These are phyloP conservation scores for Claviceps monticola DNA, from an alignment of 2,329 filamentous ascomycete genomes.

Conservation along the genomic window DNA sequence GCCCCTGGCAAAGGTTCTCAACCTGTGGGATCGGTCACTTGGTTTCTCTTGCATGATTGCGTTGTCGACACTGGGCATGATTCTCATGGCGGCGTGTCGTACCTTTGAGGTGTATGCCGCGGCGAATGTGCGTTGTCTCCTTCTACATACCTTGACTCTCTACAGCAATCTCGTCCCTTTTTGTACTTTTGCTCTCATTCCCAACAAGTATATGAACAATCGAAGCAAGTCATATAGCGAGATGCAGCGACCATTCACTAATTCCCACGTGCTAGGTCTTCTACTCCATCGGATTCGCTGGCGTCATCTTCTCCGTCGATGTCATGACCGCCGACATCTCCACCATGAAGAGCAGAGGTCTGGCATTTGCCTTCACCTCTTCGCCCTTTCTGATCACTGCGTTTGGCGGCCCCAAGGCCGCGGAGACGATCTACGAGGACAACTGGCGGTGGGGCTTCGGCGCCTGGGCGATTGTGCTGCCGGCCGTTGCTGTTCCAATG, in stretches of 20 bases:
- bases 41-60: constrained; percentile 40
- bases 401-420: constrained; percentile 23
- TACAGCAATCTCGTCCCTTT: too few relatives aligned
- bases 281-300: constrained; percentile 46
- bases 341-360: constrained; percentile 21
- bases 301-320: constrained; percentile 46
- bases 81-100: constrained; percentile 47
- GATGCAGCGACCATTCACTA: background rate
- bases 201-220: background rate
- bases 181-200: background rate
- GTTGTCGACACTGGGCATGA: constrained; percentile 33
- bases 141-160: background rate
- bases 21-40: constrained; percentile 49
- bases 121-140: constrained; percentile 24
- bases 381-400: constrained; percentile 33
- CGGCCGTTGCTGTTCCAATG: constrained; percentile 38
- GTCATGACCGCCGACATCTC: constrained; percentile 54
- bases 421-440: constrained; percentile 16
- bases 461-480: constrained; percentile 45
- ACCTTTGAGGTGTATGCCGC: constrained; percentile 31
- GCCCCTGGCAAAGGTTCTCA: constrained; percentile 46
- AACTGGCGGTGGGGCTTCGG: constrained; percentile 35
- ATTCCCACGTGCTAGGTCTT: constrained; percentile 31
- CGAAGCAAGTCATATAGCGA: too few relatives aligned
- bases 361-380: constrained; percentile 25